phyloP scores from a whole-genome alignment of 495 filamentous ascomycete species.

The Choiromyces venosus region DNA sequence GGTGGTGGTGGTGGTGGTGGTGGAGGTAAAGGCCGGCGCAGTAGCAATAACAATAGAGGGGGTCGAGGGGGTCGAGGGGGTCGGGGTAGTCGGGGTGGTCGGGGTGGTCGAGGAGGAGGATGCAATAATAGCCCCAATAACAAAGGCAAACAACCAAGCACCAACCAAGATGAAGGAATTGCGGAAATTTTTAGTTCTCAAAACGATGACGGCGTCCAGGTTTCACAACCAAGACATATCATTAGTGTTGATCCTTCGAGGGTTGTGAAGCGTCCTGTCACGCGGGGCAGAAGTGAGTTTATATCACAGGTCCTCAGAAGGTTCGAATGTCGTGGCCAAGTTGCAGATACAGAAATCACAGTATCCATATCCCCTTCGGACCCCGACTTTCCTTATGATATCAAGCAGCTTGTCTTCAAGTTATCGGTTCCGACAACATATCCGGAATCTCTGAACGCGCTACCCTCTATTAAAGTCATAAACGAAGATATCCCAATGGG shows the following conservation, averaged over 20 bases:
- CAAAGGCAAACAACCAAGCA: background rate
- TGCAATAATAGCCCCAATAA: background rate
- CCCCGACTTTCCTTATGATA: constrained; percentile 77
- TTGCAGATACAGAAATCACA: constrained; percentile 47
- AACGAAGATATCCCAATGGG: constrained; percentile 76
- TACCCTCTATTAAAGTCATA: constrained; percentile 58
- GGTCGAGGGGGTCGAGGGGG: background rate
- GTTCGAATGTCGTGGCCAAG: background rate
- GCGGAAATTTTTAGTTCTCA: background rate
- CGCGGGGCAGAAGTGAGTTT: background rate
- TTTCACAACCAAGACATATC: background rate
- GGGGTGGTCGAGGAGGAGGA: background rate
- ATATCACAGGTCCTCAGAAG: constrained; percentile 6
- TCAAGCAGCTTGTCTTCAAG: constrained; percentile 64
- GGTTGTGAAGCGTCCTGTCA: constrained; percentile 5
- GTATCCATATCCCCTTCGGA: constrained; percentile 74
- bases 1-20: background rate
- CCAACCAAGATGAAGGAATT: background rate
- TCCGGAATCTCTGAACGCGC: constrained; percentile 46
- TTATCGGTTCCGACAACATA: constrained; percentile 64
- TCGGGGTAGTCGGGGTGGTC: background rate
- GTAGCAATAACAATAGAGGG: too few species aligned
- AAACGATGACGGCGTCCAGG: background rate
- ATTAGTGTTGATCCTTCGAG: constrained; percentile 4
- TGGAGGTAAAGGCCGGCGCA: too few species aligned